Conservation (phyloP, 768 basidiomycete genomes). For the Tylopilus subfusipes region DNA sequence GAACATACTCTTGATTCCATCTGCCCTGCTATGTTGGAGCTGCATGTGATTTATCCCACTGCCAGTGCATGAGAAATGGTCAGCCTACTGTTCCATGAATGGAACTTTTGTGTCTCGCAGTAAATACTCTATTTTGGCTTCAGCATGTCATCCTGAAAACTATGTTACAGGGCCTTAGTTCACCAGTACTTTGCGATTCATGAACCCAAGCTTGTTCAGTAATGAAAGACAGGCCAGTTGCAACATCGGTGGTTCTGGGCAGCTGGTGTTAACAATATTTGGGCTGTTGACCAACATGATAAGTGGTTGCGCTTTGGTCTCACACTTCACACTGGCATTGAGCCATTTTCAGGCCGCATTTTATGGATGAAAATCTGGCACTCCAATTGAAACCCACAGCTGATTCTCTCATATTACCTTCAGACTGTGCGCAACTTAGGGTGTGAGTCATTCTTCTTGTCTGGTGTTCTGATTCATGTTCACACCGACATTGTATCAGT, state of each 20-base stretch:
- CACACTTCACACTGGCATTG: not conserved
- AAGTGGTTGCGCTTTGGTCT: not conserved
- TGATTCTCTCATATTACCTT: not conserved
- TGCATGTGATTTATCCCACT: not conserved
- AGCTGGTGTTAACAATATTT: not conserved
- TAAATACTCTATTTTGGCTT: too few relatives aligned
- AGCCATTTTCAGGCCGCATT: too few relatives aligned
- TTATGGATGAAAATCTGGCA: too few relatives aligned
- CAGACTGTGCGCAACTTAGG: not conserved
- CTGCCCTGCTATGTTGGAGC: not conserved
- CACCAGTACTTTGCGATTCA: too few relatives aligned
- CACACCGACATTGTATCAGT: not conserved
- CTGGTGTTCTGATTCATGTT: not conserved
- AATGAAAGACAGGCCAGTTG: too few relatives aligned
- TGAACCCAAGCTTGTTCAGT: too few relatives aligned
- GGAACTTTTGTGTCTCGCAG: not conserved
- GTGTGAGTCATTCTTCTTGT: not conserved
- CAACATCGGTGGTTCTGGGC: not conserved
- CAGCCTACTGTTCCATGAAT: not conserved
- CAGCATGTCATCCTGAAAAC: too few relatives aligned
- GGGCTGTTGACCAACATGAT: not conserved
- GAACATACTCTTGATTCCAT: not conserved
- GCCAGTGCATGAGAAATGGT: not conserved
- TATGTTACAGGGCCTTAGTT: too few relatives aligned
- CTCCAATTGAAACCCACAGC: not conserved